phyloP scores from a whole-genome alignment of 148 eudicot genomes.

The Oxyria digyna region DNA sequence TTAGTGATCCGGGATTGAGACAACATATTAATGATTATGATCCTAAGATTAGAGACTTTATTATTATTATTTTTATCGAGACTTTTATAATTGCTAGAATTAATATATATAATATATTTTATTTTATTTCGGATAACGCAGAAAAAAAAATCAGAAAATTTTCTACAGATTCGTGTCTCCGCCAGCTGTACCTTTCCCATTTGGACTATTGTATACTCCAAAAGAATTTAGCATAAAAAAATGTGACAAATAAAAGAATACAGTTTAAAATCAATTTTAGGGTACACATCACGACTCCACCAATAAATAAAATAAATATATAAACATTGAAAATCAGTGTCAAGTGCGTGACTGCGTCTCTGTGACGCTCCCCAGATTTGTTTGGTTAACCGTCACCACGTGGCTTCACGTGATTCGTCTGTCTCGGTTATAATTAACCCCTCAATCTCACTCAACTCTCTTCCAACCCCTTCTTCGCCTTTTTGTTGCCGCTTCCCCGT shows the following conservation, averaged over 20 bases:
- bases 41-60: too few species aligned
- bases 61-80: too few species aligned
- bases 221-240: too few species aligned
- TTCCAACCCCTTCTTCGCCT: background rate
- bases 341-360: background rate
- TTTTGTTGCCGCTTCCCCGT: background rate
- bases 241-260: background rate
- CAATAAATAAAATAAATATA: background rate
- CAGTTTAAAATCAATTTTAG: background rate
- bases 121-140: too few species aligned
- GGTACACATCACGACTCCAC: background rate
- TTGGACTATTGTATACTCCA: background rate
- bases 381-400: slow-evolving; percentile 8
- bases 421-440: slow-evolving; percentile 7
- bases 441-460: background rate
- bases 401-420: slow-evolving; percentile 5
- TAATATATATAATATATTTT: too few species aligned
- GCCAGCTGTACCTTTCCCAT: background rate
- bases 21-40: too few species aligned
- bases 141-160: too few species aligned
- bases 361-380: background rate
- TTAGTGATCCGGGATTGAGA: too few species aligned
- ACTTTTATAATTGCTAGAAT: too few species aligned
- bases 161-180: too few species aligned
- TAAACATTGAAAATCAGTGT: background rate